Base-by-base conservation (phyloP, 2,329 filamentous ascomycete species). In the Penicillium sp. region DNA sequence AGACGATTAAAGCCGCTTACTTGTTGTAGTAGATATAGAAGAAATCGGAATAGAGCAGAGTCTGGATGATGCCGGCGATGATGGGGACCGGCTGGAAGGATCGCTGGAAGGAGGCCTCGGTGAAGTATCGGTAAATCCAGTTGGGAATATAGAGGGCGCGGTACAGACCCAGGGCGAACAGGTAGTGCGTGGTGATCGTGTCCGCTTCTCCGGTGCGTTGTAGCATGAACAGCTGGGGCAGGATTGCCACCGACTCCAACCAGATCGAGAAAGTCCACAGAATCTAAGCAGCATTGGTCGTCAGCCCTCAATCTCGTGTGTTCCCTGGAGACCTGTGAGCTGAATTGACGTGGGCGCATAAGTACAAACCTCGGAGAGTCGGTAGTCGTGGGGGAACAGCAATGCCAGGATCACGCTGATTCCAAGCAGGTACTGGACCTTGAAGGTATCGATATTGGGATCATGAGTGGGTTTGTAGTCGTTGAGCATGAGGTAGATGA, bases 11-110 rank as follows among this genome's bases (percentile, higher is more conserved):
- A 13, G n/a, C 10, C 31, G 79, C 84, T 76, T 75, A 89, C 87
- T 97, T 98, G 60, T 89, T 96, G 81, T 97, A 99, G 82, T 99
- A 99, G 72, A 99, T 94, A 84, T 93, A 99, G 85, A 99, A 99
- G 82, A 99, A 99, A 81, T 99, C 95, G 64, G 92, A 96, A 82
- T 99, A 99, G 59, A 99, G 83, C 50, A 99, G 80, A 0, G 95
- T 99, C 83, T 99, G 95, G 64, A 98, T 81, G 56, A 98, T 84
- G 13, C 95, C 95, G 3, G 96, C 95, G 62, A 95, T 73, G 53
- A 97, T 89, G 19, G 93, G 89, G 67, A 97, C 96, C 64, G 88
- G 90, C 74, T 98, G 93, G 68, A 89, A 89, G 75, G 92, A 89
- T 52, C 85, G 81, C 76, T 98, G 93, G 68, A 89, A 89, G 77